Evolutionary conservation across 2,329 filamentous ascomycete species (phyloP).

Genomic region (Neurospora sp.): DNA sequence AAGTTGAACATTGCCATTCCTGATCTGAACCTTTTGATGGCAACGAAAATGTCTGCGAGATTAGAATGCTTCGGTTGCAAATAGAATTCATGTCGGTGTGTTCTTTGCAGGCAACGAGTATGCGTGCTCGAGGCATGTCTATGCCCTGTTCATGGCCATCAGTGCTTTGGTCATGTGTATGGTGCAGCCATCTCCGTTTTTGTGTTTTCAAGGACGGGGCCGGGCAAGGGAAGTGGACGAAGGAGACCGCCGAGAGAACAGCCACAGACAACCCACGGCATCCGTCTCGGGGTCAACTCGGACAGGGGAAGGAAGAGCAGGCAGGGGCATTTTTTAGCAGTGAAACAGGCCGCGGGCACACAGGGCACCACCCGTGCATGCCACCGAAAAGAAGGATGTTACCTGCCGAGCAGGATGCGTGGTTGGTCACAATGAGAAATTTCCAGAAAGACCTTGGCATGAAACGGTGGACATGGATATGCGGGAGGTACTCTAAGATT

Average conservation of each 20-base stretch:
- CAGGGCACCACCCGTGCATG: neutral
- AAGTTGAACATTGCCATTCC: neutral
- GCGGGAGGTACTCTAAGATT: neutral
- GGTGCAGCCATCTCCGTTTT: neutral
- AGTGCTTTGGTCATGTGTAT: neutral
- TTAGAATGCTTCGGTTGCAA: neutral
- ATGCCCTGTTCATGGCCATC: neutral
- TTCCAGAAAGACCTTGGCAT: neutral
- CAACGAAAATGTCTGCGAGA: neutral
- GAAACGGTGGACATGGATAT: neutral
- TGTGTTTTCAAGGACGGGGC: neutral
- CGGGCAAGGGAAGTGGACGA: neutral
- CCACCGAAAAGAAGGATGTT: neutral
- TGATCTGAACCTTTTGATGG: neutral
- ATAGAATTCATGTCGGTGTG: neutral
- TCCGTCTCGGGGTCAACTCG: neutral
- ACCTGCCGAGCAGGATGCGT: neutral
- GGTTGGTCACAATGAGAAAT: neutral
- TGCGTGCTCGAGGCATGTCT: neutral
- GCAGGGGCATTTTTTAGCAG: neutral
- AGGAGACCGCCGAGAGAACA: neutral
- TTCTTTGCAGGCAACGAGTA: neutral
- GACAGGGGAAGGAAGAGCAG: neutral
- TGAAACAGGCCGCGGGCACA: neutral
- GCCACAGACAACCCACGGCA: neutral